Conservation (phyloP, 805 yeast species). For the Jamesozyma gamospora region DNA sequence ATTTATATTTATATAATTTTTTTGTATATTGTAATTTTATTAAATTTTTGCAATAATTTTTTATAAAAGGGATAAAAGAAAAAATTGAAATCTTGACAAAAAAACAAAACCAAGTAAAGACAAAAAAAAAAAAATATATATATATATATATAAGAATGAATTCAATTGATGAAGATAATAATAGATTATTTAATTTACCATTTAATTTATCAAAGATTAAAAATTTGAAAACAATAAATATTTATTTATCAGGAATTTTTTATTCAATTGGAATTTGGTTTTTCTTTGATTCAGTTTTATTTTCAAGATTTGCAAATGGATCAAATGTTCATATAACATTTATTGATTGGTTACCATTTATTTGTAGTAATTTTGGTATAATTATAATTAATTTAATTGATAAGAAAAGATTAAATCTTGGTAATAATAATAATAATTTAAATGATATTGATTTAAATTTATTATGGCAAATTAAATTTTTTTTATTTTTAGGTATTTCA, state of each 20-base stretch:
- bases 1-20: background rate
- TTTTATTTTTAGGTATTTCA: conserved; percentile 86
- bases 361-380: conserved; percentile 86
- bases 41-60: background rate
- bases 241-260: conserved; percentile 64
- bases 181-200: conserved; percentile 55
- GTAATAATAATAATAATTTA: conserved; percentile 30
- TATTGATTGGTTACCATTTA: conserved; percentile 91
- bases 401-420: conserved; percentile 31
- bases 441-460: conserved; percentile 38
- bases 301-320: conserved; percentile 75
- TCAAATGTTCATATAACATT: conserved; percentile 80
- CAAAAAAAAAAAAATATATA: too few species aligned
- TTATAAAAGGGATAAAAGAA: background rate
- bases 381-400: conserved; percentile 48
- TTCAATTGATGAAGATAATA: conserved; percentile 32
- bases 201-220: conserved; percentile 63
- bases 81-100: too few species aligned
- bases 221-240: conserved; percentile 60
- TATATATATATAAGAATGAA: too few species aligned
- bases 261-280: conserved; percentile 87
- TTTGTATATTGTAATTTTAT: background rate
- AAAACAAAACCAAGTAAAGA: too few species aligned
- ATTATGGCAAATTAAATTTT: conserved; percentile 90
- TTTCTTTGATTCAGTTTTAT: conserved; percentile 80